These are phyloP conservation scores for Chalciporus chontae DNA, from an alignment of 768 basidiomycete species.

Conservation along the genomic window DNA sequence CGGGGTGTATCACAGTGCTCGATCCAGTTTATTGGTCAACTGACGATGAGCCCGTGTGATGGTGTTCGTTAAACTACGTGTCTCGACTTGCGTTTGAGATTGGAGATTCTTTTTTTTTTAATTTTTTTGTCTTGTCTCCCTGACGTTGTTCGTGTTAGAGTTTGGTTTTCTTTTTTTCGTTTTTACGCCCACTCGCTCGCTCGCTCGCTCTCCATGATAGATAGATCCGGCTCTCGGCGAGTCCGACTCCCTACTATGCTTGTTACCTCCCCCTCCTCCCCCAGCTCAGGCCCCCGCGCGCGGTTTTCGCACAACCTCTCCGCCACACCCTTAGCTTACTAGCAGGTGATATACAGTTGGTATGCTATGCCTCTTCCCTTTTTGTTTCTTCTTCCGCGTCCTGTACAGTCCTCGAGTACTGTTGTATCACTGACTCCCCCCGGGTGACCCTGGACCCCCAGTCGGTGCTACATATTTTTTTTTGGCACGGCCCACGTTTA, in stretches of 20 bases:
- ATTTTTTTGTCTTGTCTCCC: background rate
- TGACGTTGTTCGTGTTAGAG: background rate
- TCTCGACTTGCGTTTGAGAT: no score
- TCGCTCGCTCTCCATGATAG: background rate
- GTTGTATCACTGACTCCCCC: no score
- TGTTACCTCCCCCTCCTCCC: background rate
- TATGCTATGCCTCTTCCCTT: background rate
- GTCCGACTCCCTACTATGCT: no score
- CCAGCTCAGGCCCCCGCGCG: background rate
- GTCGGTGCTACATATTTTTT: no score
- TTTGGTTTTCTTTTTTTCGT: no score
- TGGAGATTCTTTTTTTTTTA: background rate
- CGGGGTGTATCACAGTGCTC: constrained; percentile 31
- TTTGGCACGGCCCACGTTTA: no score
- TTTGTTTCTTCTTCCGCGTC: no score
- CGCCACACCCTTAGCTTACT: background rate
- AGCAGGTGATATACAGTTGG: background rate
- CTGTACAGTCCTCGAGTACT: no score
- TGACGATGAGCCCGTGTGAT: background rate
- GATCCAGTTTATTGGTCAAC: constrained; percentile 21
- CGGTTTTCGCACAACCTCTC: no score
- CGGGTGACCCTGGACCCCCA: no score
- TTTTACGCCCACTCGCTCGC: no score
- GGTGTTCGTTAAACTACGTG: background rate
- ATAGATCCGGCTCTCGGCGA: background rate